These are phyloP conservation scores for Penicillium turbatum DNA, from an alignment of 495 filamentous ascomycete species.

Conservation along the genomic window DNA sequence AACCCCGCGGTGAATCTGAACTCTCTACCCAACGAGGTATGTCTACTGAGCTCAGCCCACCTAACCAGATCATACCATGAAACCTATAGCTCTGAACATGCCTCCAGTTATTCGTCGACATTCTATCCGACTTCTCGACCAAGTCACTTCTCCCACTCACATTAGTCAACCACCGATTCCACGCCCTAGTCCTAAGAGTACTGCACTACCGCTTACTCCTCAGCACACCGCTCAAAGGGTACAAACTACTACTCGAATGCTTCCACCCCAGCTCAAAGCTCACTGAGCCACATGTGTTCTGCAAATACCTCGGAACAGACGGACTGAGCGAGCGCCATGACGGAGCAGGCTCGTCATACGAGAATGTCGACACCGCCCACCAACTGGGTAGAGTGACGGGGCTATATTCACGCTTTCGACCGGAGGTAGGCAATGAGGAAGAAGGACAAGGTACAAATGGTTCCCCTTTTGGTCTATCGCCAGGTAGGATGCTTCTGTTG, in stretches of 20 bases:
- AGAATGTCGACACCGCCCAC: conserved; percentile 24
- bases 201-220: conserved; percentile 59
- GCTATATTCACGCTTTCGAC: conserved; percentile 59
- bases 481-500: conserved; percentile 17
- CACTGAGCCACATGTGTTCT: conserved; percentile 63
- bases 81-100: background rate
- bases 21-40: conserved; percentile 50
- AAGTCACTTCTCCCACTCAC: conserved; percentile 55
- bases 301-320: conserved; percentile 60
- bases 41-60: background rate
- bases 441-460: conserved; percentile 10
- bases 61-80: background rate
- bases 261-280: conserved; percentile 69
- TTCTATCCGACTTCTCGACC: conserved; percentile 59
- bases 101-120: conserved; percentile 60
- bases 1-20: conserved; percentile 25
- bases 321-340: conserved; percentile 39
- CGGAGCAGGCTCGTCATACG: conserved; percentile 40
- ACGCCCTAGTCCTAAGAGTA: conserved; percentile 62
- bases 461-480: conserved; percentile 10
- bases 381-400: conserved; percentile 35
- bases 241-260: conserved; percentile 69
- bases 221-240: conserved; percentile 52
- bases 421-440: conserved; percentile 45
- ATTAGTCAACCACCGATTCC: conserved; percentile 60